Evolutionary conservation across 1,139 yeast species (phyloP), one percentile per base, ranked within the genome.

Genomic region (Saccharomyces hybrid): DNA sequence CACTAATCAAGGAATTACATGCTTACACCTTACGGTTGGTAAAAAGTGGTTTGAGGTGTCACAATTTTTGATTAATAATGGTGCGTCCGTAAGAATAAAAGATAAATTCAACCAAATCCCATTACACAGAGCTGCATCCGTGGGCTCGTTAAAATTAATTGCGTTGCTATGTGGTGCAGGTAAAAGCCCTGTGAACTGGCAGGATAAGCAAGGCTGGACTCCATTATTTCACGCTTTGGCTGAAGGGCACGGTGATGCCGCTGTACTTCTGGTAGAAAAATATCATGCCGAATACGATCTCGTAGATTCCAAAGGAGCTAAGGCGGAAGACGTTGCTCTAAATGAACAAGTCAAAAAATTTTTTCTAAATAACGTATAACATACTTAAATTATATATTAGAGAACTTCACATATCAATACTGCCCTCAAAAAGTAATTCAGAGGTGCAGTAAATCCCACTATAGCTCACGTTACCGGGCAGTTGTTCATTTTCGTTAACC

Each of bases 191-290:
- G 67, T 90, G 28, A 88, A 89, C 64, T 76, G 83, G 4, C 78
- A 80, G 47, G 98, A 91, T 66, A 62, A 64, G 19, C 77, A 79
- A 52, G 95, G 96, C 0, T 88, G 95, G 91, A 87, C 96, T 0
- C 83, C 96, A 0, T 70, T 91, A 60, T 96, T 89, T 69, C 96
- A 89, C 70, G 97, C 98, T 0, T 72, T 87, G 54, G 93, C 97
- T 0, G 99, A 91, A 68, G 97, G 97, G 0, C 85, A 86, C 65
- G 91, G 85, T 2, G 97, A 88, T 56, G 81, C 82, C 8, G 96
- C 88, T 0, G 77, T 82, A 1, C 64, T 74, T 46, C 72, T 91
- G 51, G 81, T 84, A 5, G 63, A 58, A 26, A 75, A 77, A 49
- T 73, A 77, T 29, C 95, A 95, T 0, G 97, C 96, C 0, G 89